Percentiles rank a stretch among this genome's conserved stretches.
Conservation (phyloP, 139 green algal species). For the Chlorella sp. region DNA sequence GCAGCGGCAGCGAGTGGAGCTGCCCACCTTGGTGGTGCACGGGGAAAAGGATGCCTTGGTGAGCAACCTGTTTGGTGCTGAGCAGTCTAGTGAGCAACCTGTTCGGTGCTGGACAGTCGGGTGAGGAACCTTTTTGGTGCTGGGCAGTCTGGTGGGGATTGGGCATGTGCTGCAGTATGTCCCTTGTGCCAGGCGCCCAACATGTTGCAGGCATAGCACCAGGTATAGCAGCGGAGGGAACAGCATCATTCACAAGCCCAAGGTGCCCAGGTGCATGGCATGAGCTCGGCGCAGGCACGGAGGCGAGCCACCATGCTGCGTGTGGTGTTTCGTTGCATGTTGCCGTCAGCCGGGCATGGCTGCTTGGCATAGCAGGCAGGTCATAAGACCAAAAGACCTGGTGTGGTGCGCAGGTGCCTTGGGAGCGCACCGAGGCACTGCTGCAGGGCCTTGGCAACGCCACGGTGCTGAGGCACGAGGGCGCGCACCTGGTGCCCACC, state of each 20-base stretch:
- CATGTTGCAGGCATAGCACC: not conserved
- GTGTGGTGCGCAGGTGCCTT: not conserved
- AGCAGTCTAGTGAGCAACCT: not conserved
- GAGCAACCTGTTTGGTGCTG: not conserved
- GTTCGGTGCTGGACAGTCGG: not conserved
- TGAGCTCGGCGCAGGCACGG: too few relatives aligned
- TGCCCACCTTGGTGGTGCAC: not conserved
- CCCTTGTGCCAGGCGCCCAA: not conserved
- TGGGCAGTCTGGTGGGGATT: not conserved
- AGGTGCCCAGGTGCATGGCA: too few relatives aligned
- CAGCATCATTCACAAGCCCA: not conserved
- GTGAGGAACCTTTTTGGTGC: not conserved
- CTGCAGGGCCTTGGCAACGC: not conserved
- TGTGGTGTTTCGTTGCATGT: not conserved
- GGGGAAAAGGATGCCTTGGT: not conserved
- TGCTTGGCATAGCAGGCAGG: not conserved
- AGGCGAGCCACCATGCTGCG: too few relatives aligned
- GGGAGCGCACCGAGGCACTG: not conserved
- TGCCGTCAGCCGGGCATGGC: too few relatives aligned
- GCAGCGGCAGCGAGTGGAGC: not conserved
- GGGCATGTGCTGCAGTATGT: not conserved
- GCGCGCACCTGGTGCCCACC: constrained; percentile 1
- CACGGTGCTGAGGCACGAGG: not conserved
- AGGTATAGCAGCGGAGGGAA: not conserved
- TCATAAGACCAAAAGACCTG: not conserved